Evolutionary conservation across 140 eudicot species (phyloP), one percentile per base, ranked within the genome.

Genomic region (Bidens hawaiensis): DNA sequence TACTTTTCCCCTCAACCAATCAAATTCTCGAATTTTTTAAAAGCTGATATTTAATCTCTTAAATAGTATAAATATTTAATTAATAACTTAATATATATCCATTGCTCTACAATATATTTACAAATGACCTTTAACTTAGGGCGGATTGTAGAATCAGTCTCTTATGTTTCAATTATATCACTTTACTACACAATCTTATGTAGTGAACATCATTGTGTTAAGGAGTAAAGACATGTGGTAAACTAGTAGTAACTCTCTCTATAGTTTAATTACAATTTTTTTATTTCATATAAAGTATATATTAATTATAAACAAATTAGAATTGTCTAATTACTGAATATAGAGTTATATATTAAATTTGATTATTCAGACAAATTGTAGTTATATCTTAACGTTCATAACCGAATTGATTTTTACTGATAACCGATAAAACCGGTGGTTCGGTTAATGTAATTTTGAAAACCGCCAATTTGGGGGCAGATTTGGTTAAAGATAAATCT

Each of bases 1-100:
- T 74, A 59, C 74, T 49, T 74, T 74, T 58, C 26, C 58, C 46
- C 64, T 1, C 49, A 49, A 21, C 79, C 79, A 74, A 67, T 66
- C 79, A 59, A 59, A 22, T 38, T 65, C 23, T 24, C 11, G 23
- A 15, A 4, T 25, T 23, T 64, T 72, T 72, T 42, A 4, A 22
- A 22, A 18, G 51, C 4, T 56, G 41, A 55, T 46, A 33, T 54
- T 64, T 56, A 54, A 64, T 58, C 21, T 45, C 40, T 56, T 56
- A 73, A 73, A 73, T 72, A 73, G 56, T 14, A 64, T 36, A 17
- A 6, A 55, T 7, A 55, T 26, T 56, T 46, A 18, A 53, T 21
- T 64, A 26, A 14, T 34, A 11, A 43, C 51, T 72, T 41, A 54
- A 55, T 53, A 64, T 64, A 71, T 71, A 71, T 56, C 58, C 56